Base-by-base conservation (phyloP, 1,284 basidiomycete species). In the Ceratobasidium sp. region DNA sequence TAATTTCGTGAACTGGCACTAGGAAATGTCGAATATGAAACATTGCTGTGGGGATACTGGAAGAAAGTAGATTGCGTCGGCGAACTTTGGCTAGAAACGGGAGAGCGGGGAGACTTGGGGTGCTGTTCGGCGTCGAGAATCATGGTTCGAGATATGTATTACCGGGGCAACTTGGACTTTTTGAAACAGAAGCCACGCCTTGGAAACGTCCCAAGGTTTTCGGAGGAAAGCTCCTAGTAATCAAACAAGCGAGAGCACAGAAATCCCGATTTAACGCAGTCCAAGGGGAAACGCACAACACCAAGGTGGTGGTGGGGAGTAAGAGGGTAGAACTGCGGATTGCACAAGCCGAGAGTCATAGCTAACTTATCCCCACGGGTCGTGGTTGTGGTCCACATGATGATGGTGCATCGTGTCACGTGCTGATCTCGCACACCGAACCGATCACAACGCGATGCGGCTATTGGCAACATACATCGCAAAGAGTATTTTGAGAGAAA, bases 1-100 rank as follows among this genome's bases (percentile, higher is more conserved):
- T 27, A 18, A 2, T 10, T 14, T 33, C n/a, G 33, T 20, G 48
- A 68, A 12, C n/a, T 33, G 50, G 68, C 59, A 7, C 52, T 30
- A 6, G 68, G 20, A 41, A 70, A 70, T 8, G 68, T 70, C 54
- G 68, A 57, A 33, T 70, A 70, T 7, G 68, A 70, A 12, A 70
- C 54, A 46, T n/a, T 38, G 23, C 35, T 38, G 12, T n/a, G 66
- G 14, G 66, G 35, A 52, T 35, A 23, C 33, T 68, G 66, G 14
- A 54, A 54, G 48, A 68, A 46, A 23, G 35, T n/a, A 59, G 27
- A 3, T 16, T 70, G 50, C 8, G 27, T 41, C 18, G 68, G 55
- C 10, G 35, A 57, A 30, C 54, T 46, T 35, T 54, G 54, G 23
- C 50, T 54, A 10, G 50, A 50, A n/a, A 18, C 50, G 14, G 35